A percentile compares a stretch with the other conserved stretches of the same genome.
Evolutionary conservation across 805 yeast genomes (phyloP).

Genomic region (Wickerhamiella azymoides): DNA sequence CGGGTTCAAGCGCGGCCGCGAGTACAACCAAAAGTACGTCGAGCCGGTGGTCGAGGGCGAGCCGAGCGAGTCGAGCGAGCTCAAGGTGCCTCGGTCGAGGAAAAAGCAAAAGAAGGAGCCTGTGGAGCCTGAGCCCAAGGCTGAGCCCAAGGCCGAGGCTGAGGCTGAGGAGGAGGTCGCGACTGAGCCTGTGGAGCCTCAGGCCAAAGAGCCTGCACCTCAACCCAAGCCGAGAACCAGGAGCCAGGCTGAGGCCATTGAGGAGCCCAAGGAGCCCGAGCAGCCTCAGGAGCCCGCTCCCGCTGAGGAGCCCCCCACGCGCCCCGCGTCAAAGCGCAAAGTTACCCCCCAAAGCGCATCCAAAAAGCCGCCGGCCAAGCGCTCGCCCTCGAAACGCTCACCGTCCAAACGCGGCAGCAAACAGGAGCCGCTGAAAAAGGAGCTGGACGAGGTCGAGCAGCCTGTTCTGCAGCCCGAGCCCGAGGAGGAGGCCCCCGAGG

Average conservation of each 20-base stretch:
- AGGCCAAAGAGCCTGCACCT: neutral
- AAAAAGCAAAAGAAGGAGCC: neutral
- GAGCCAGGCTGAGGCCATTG: neutral
- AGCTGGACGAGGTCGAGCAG: no score
- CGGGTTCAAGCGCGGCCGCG: conserved; percentile 1
- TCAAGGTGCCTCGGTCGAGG: neutral
- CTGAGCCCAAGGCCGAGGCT: neutral
- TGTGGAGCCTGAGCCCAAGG: neutral
- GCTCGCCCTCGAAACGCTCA: no score
- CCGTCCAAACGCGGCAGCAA: neutral
- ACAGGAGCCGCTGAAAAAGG: neutral
- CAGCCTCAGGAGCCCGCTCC: neutral
- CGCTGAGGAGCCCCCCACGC: no score
- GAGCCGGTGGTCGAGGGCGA: neutral
- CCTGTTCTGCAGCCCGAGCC: neutral
- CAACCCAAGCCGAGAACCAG: no score
- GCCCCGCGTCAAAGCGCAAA: no score
- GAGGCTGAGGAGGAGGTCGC: no score
- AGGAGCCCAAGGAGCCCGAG: neutral
- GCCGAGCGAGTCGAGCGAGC: neutral
- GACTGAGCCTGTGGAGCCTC: no score
- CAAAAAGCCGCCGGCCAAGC: neutral
- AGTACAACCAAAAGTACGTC: conserved; percentile 1
- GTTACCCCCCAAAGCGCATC: neutral
- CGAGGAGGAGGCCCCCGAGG: neutral